Evolutionary conservation across 1,139 yeast genomes (phyloP), one percentile per base, ranked within the genome.

Genomic region (Meyerozyma guilliermondii): DNA sequence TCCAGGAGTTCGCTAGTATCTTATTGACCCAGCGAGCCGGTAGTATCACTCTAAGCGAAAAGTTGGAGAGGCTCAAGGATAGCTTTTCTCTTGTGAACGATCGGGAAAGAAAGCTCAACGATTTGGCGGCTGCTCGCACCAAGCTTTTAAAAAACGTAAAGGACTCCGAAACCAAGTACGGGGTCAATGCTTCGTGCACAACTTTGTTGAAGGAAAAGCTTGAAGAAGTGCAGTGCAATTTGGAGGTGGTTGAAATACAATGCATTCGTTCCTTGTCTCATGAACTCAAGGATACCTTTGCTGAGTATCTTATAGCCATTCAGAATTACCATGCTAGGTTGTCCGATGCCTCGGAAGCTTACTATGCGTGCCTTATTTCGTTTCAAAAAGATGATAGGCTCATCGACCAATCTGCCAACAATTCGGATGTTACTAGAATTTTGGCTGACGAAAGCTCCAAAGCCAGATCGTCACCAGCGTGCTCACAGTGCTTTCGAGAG

Each of bases 211-310:
- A 61, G 43, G 85, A 80, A 50, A 65, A 65, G 39, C 53, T 79
- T 29, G 84, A 80, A 52, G 80, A 76, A 46, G 40, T 46, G 33
- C 56, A 69, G 40, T 68, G 74, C 50, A 71, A 76, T 37, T 62
- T 76, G 17, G 75, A 69, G 41, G 74, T 79, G 23, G 74, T 76
- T 7, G 75, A 74, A 46, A 69, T 66, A 29, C 85, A 80, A 51
- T 66, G 71, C 41, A 60, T 66, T 7, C 64, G 79, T 42, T 65
- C 81, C 0, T 69, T 80, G 16, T 63, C 68, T 31, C 65, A 58
- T 17, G 71, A 71, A 9, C 62, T 80, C 47, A 74, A 66, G 45
- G 71, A 68, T 13, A 56, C 79, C 1, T 55, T 78, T 7, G 54
- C 61, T 16, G 79, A 76, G 38, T 78, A 74, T 49, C 57, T 66